Base-by-base conservation (phyloP, 2,329 filamentous ascomycete genomes). In the Aspergillus carbonarius region DNA sequence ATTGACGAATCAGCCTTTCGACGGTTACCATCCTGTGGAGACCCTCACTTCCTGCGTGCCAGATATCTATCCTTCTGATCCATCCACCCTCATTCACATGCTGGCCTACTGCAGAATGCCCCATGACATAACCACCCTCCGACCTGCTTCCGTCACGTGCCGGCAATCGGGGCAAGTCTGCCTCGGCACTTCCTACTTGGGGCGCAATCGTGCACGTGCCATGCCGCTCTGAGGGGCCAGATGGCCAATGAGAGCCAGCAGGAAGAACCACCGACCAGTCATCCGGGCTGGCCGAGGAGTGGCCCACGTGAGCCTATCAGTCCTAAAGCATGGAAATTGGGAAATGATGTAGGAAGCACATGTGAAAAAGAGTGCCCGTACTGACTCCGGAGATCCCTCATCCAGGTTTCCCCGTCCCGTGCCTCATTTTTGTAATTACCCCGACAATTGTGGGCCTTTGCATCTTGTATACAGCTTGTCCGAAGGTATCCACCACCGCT, bases 201-300 rank as follows among this genome's bases (percentile, higher is more conserved):
- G n/a, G 44, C 4, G 30, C 8, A 4, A 6, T 17, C 15, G 34
- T 34, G 42, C 44, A 48, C 44, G 44, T 48, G 44, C 44, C 44
- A 48, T 17, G n/a, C 17, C 27, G 44, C 20, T 20, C n/a, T 8
- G 8, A n/a, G 13, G 25, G 42, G 20, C 5, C 15, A 25, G 23
- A 10, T 9, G 8, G 23, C 42, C 42, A 47, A 27, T 47, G 4
- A 47, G 23, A 1, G 13, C 10, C 18, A 3, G 5, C 13, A 4
- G 3, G 23, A 37, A 37, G 20, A 23, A 18, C 30, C 30, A 13
- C 3, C 18, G 39, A 42, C 23, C 42, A 47, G 15, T 47, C 42
- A 47, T 25, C 23, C 39, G 56, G 13, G n/a, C 47, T 54, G 51
- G 37, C 51, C 51, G 51, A 54, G 51, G 37, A 37, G 20, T 53